phyloP scores from a whole-genome alignment of 352 stramenopile species.

The Thalassiosira livingstoniorum region DNA sequence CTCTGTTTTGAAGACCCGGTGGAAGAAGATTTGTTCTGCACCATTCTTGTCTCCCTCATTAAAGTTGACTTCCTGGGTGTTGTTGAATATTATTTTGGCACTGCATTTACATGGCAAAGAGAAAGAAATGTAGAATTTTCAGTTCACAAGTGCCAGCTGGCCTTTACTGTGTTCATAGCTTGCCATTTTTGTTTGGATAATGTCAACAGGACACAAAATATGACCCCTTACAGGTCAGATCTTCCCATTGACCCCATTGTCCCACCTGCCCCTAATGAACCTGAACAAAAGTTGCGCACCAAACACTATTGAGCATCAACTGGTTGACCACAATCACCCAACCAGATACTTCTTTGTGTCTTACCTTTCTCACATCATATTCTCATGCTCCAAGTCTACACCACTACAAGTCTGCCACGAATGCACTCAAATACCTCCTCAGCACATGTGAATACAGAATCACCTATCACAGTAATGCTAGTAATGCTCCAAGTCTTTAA shows the following conservation, averaged over 20 bases:
- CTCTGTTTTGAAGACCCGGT: neutral
- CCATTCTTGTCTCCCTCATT: neutral
- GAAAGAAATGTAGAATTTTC: conserved; percentile 1
- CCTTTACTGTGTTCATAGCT: conserved; percentile 6
- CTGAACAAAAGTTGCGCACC: neutral
- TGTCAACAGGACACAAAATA: conserved; percentile 6
- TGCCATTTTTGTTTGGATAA: conserved; percentile 14
- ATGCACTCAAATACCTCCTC: no score
- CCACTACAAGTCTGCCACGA: neutral
- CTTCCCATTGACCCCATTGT: conserved; percentile 28
- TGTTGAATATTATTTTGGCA: neutral
- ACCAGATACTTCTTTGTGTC: neutral
- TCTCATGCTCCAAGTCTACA: neutral
- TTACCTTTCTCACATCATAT: conserved; percentile 11
- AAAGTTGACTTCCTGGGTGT: no score
- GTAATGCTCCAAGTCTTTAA: no score
- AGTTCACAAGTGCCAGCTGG: conserved; percentile 10
- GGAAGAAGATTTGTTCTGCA: neutral
- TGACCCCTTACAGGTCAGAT: conserved; percentile 26
- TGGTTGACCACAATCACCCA: neutral
- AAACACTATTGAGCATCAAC: conserved; percentile 10
- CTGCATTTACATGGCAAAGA: neutral
- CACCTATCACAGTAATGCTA: no score
- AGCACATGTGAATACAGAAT: no score
- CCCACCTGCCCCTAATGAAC: neutral